Percentiles rank a stretch among this genome's conserved stretches.
Evolutionary conservation across 2,329 filamentous ascomycete species (phyloP).

Genomic region (Calycina herbarum): DNA sequence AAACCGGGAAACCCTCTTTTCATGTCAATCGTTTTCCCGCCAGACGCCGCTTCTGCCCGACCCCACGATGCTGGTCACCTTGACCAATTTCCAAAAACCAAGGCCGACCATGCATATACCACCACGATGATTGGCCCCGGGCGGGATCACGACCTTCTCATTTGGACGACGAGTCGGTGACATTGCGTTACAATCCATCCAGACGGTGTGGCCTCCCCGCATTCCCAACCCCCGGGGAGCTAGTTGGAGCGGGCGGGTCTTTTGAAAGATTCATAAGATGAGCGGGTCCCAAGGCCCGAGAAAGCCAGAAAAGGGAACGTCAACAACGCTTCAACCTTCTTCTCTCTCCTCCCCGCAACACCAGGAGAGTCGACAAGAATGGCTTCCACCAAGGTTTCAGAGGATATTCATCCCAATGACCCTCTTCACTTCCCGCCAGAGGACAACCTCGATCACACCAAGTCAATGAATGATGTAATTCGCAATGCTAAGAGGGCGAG

Average conservation of each 20-base stretch:
- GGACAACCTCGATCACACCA: constrained; percentile 29
- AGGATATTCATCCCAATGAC: constrained; percentile 9
- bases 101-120: constrained; percentile 4
- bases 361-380: background rate
- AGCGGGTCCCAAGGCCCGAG: background rate
- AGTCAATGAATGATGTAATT: constrained; percentile 34
- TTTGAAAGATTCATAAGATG: background rate
- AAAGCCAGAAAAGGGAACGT: background rate
- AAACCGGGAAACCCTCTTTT: background rate
- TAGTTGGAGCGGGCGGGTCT: constrained; percentile 1
- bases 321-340: background rate
- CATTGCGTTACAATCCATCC: background rate
- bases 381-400: background rate
- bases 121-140: background rate
- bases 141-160: background rate
- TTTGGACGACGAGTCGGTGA: background rate
- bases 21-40: background rate
- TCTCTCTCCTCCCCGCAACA: background rate
- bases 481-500: constrained; percentile 51
- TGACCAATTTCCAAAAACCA: background rate
- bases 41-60: background rate
- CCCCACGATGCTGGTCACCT: background rate
- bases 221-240: background rate
- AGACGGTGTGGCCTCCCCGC: constrained; percentile 1
- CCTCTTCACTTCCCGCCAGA: constrained; percentile 29